Conservation (phyloP, 805 yeast species). For the Saturnispora quitensis region DNA sequence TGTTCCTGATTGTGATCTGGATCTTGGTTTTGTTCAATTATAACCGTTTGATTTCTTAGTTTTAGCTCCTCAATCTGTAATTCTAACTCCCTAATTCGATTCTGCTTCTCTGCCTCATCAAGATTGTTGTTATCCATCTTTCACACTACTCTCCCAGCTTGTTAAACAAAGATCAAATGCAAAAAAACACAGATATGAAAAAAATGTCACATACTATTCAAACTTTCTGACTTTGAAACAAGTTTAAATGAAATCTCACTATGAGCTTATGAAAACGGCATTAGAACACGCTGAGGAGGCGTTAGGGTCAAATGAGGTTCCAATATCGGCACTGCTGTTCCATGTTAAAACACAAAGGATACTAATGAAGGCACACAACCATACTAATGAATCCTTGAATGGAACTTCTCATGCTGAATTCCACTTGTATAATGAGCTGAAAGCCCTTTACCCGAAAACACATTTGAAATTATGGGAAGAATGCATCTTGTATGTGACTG, state of each 20-base stretch:
- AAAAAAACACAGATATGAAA: neutral
- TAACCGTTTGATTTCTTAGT: neutral
- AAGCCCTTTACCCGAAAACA: conserved; percentile 24
- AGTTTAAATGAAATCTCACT: conserved; percentile 13
- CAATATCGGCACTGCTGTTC: conserved; percentile 75
- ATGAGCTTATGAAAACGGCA: conserved; percentile 42
- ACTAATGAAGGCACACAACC: conserved; percentile 73
- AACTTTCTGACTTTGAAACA: neutral
- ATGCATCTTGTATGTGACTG: conserved; percentile 79
- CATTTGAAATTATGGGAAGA: conserved; percentile 36
- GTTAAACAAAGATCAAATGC: neutral
- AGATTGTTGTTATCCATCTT: neutral
- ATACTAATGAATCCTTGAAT: conserved; percentile 73
- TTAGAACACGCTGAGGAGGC: conserved; percentile 55
- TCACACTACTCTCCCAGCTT: neutral
- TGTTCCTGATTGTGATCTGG: neutral
- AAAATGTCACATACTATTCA: neutral
- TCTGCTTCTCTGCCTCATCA: neutral
- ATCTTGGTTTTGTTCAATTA: neutral
- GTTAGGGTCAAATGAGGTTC: conserved; percentile 61
- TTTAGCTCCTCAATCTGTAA: conserved; percentile 9
- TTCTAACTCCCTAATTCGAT: conserved; percentile 12
- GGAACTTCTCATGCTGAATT: conserved; percentile 95
- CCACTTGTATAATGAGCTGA: conserved; percentile 56
- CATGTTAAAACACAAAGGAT: conserved; percentile 32